Base-by-base conservation (phyloP, 169 alveolate genomes). In the Eimeria sp. region DNA sequence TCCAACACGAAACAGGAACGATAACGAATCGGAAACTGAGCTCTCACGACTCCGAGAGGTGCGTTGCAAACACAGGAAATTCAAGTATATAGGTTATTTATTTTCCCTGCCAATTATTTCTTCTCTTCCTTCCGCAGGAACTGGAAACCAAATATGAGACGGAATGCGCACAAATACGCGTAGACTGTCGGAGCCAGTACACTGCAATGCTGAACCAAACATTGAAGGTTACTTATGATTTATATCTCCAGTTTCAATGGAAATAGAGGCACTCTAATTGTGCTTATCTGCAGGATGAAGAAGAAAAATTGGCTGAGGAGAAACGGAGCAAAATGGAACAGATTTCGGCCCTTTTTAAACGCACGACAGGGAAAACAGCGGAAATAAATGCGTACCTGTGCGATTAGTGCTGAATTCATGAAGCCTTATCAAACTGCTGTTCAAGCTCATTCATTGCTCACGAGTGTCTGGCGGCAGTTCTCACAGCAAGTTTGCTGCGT, bases 141-240 rank as follows among this genome's bases (percentile, higher is more conserved):
- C 72, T 86, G 82, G 45, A 86, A 16, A 14, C 70, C 67, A 40
- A 86, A 43, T 63, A 86, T 63, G 82, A 86, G 43, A 49, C 47
- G 67, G 93, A 82, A 22, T 86, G 93, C 82, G 58, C 78, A 4
- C 82, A 61, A 63, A 58, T 86, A n/a, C 93, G 93, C 27, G 63
- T 10, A 51, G 80, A 86, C 30, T 86, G 22, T 30, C 78, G 54
- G 49, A 9, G 82, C 43, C 83, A 86, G 65, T 86, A 63, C 40
- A 86, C 82, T 16, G 45, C 51, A 22, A 61, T 86, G 93, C 65
- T 86, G 47, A 49, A 57, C 34, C 93, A 63, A 61, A 86, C 93
- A 22, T 54, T 86, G 9, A 43, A 86, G 93, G 93, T 86, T 40
- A 34, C 45, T 25, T 47, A 9, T 47, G 30, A 58, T 10, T 57